These are phyloP conservation scores for Fonsecaea monophora DNA, from an alignment of 2,329 filamentous ascomycete genomes.

Conservation along the genomic window DNA sequence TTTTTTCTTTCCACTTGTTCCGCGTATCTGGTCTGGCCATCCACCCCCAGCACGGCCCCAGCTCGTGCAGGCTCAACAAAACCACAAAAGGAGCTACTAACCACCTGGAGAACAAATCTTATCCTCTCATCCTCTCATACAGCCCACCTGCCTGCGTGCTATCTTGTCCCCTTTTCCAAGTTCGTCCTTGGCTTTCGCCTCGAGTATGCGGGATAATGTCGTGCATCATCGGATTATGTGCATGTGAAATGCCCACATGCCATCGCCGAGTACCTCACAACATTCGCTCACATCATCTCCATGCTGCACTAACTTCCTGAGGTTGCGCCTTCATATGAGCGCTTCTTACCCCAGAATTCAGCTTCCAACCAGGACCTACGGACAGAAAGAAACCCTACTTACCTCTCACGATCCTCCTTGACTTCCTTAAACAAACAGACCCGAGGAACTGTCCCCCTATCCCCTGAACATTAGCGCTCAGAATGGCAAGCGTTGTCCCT, in stretches of 20 bases:
- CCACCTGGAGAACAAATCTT: conserved; percentile 1
- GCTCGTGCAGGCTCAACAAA: conserved; percentile 17
- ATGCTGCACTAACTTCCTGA: neutral
- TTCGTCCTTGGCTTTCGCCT: conserved; percentile 4
- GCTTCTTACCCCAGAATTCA: neutral
- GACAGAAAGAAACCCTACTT: neutral
- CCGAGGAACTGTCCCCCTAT: neutral
- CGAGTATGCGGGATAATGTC: conserved; percentile 17
- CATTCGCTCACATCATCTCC: conserved; percentile 1
- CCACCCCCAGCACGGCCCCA: neutral
- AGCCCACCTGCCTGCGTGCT: conserved; percentile 11
- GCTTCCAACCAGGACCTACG: neutral
- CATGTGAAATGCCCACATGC: conserved; percentile 24
- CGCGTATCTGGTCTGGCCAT: conserved; percentile 7
- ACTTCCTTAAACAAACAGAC: neutral
- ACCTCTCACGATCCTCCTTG: neutral
- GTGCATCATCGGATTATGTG: conserved; percentile 19
- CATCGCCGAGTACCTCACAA: conserved; percentile 2
- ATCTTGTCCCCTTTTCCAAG: neutral
- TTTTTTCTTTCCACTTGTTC: neutral
- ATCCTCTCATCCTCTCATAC: neutral
- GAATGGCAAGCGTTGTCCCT: neutral
- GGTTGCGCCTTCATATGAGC: neutral
- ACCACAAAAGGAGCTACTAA: conserved; percentile 4
- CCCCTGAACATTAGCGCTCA: neutral